These are phyloP conservation scores for Myxozyma nipponensis DNA, from an alignment of 805 yeast species.

Conservation along the genomic window DNA sequence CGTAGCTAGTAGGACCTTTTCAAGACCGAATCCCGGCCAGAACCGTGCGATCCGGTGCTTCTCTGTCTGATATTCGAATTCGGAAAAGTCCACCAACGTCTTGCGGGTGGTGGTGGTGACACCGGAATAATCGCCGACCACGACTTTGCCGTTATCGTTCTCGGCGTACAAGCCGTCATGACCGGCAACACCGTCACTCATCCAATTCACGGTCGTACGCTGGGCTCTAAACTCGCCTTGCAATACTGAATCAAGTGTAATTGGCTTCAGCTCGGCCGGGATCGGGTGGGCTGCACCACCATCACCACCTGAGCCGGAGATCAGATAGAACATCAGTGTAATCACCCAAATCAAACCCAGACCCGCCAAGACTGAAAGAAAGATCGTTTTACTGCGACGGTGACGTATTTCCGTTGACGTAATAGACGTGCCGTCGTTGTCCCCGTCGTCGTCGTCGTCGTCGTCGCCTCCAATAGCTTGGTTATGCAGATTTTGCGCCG, in stretches of 20 bases:
- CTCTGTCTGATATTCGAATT: constrained; percentile 12
- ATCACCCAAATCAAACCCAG: constrained; percentile 16
- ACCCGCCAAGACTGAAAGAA: constrained; percentile 15
- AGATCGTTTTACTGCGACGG: constrained; percentile 16
- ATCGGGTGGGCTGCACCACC: constrained; percentile 2
- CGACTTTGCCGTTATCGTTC: constrained; percentile 13
- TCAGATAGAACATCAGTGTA: constrained; percentile 20
- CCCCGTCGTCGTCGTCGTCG: constrained; percentile 5
- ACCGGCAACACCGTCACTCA: constrained; percentile 25
- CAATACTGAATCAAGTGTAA: constrained; percentile 14
- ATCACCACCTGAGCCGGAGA: constrained; percentile 6
- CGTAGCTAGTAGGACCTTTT: constrained; percentile 53
- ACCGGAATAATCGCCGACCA: constrained; percentile 26
- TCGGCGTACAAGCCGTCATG: constrained; percentile 27
- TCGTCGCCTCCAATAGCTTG: not conserved
- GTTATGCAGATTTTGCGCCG: constrained; percentile 8
- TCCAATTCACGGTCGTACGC: constrained; percentile 18
- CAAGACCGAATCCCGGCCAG: constrained; percentile 24
- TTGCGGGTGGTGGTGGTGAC: constrained; percentile 11
- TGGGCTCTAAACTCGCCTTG: constrained; percentile 18
- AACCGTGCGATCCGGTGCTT: constrained; percentile 8
- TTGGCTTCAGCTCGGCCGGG: not conserved
- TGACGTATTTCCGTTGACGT: not conserved
- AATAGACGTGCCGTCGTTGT: not conserved
- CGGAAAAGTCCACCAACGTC: constrained; percentile 11